Evolutionary conservation across 2,329 filamentous ascomycete genomes (phyloP).

Genomic region (Talaromyces sp.): DNA sequence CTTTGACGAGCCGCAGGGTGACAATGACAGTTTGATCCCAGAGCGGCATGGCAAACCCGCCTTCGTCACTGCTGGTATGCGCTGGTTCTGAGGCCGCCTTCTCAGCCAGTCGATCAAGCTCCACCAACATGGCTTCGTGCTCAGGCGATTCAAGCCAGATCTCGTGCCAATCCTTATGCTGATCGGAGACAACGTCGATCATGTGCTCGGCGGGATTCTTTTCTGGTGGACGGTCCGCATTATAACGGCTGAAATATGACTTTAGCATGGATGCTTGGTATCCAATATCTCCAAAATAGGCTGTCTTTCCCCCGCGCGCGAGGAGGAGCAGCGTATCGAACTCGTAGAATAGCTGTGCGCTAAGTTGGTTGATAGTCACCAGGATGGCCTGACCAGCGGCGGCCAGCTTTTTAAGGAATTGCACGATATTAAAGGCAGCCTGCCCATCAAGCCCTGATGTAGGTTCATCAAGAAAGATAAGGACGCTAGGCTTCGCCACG

Average conservation of each 20-base stretch:
- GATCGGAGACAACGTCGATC: conserved; percentile 52
- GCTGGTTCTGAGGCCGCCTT: conserved; percentile 38
- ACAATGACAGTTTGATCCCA: conserved; percentile 50
- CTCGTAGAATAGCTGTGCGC: conserved; percentile 63
- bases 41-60: conserved; percentile 62
- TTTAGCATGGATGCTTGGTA: conserved; percentile 63
- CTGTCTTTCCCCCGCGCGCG: conserved; percentile 64
- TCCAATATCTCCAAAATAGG: conserved; percentile 68
- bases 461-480: conserved; percentile 70
- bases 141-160: conserved; percentile 62
- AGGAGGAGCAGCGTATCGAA: conserved; percentile 69
- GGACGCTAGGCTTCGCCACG: conserved; percentile 64
- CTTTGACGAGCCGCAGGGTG: no score
- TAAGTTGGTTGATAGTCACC: conserved; percentile 70
- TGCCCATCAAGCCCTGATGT: conserved; percentile 68
- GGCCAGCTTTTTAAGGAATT: conserved; percentile 65
- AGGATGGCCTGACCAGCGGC: conserved; percentile 66
- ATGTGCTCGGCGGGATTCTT: conserved; percentile 63
- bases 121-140: conserved; percentile 26
- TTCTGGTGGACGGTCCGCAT: conserved; percentile 60
- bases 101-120: conserved; percentile 64
- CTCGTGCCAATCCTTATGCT: conserved; percentile 62
- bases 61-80: conserved; percentile 39
- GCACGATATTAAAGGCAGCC: conserved; percentile 64
- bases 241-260: conserved; percentile 65